Evolutionary conservation across 2,329 filamentous ascomycete genomes (phyloP).

Genomic region (Orbilia quercus): DNA sequence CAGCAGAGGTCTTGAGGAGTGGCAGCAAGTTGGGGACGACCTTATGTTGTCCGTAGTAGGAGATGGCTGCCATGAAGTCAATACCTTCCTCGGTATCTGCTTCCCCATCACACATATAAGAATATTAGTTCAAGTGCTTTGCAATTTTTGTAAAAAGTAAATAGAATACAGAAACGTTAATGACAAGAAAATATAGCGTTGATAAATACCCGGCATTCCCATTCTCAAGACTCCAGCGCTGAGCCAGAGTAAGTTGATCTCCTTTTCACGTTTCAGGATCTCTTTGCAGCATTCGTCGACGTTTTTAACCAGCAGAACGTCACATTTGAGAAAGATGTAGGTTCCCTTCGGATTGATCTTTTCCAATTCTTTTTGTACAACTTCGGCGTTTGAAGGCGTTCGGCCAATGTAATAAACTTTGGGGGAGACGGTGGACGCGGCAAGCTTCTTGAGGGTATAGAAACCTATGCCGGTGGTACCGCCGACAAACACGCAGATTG

Average conservation of each 20-base stretch:
- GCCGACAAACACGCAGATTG: constrained; percentile 65
- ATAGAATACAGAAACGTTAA: neutral
- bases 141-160: neutral
- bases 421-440: constrained; percentile 59
- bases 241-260: constrained; percentile 70
- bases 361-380: constrained; percentile 65
- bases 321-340: constrained; percentile 66
- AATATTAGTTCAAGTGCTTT: neutral
- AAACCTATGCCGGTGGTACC: constrained; percentile 68
- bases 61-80: constrained; percentile 67
- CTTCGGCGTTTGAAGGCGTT: constrained; percentile 61
- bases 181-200: neutral
- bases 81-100: constrained; percentile 71
- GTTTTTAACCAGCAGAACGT: constrained; percentile 66
- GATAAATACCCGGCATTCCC: constrained; percentile 47
- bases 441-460: constrained; percentile 65
- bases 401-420: constrained; percentile 67
- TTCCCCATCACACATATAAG: neutral
- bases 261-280: constrained; percentile 67
- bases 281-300: constrained; percentile 68
- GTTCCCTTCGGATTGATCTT: constrained; percentile 65
- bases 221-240: constrained; percentile 66
- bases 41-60: constrained; percentile 71
- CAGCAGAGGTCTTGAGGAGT: constrained; percentile 63
- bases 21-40: constrained; percentile 71